These are phyloP conservation scores for Podaxis sp. DNA, from an alignment of 768 basidiomycete genomes.

Conservation along the genomic window DNA sequence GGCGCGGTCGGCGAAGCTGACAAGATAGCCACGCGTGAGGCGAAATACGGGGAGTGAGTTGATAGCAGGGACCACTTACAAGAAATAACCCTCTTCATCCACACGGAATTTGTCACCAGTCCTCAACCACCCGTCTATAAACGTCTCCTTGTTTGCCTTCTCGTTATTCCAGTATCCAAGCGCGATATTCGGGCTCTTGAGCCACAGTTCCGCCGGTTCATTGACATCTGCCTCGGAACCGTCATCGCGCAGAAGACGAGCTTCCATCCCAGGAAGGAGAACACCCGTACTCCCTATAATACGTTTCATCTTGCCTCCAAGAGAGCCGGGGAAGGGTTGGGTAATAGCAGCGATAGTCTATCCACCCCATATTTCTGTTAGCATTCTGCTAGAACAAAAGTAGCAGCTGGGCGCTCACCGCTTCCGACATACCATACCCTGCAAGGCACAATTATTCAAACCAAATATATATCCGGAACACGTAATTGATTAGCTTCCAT, in stretches of 20 bases:
- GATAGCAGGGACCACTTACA: constrained; percentile 37
- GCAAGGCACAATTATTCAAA: background rate
- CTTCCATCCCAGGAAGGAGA: constrained; percentile 63
- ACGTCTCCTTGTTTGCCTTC: constrained; percentile 63
- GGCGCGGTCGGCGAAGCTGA: constrained; percentile 71
- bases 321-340: constrained; percentile 42
- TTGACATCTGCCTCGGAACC: constrained; percentile 49
- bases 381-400: background rate
- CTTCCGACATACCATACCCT: constrained; percentile 77
- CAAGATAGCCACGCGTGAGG: background rate
- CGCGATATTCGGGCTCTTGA: constrained; percentile 54
- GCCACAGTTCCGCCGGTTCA: constrained; percentile 67
- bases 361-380: background rate
- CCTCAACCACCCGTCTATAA: constrained; percentile 68
- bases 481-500: too few relatives aligned
- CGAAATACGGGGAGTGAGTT: background rate
- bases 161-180: constrained; percentile 75
- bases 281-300: constrained; percentile 52
- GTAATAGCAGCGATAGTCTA: constrained; percentile 56
- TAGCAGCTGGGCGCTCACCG: constrained; percentile 36
- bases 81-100: constrained; percentile 61
- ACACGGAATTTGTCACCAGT: constrained; percentile 73
- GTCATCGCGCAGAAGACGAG: constrained; percentile 57
- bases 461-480: too few relatives aligned
- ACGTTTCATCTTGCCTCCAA: constrained; percentile 40